Conservation (phyloP, 192 early-diverging fungal genomes). For the Coemansia sp. region DNA sequence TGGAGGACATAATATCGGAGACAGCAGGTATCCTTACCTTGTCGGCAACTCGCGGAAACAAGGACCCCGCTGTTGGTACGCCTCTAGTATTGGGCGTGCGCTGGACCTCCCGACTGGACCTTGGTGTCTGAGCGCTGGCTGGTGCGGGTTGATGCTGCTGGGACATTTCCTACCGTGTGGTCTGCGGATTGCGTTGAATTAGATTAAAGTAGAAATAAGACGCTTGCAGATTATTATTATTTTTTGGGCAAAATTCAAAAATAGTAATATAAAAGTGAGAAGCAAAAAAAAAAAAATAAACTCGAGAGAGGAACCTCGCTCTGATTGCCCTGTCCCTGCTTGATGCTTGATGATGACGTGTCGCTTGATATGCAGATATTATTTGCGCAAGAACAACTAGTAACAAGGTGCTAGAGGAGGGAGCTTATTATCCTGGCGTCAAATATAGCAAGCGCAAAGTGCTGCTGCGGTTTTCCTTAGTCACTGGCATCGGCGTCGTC, state of each 20-base stretch:
- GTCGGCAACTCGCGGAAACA: conserved; percentile 26
- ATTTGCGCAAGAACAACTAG: too few relatives aligned
- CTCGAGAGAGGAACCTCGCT: neutral
- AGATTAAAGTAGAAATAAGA: neutral
- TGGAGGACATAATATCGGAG: neutral
- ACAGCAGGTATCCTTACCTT: conserved; percentile 18
- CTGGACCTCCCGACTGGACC: neutral
- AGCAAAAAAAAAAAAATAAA: neutral
- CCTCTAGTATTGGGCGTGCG: neutral
- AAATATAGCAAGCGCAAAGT: neutral
- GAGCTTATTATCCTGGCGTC: neutral
- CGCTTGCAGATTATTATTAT: neutral
- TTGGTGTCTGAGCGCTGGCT: neutral
- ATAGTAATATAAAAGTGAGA: neutral
- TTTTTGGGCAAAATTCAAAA: neutral
- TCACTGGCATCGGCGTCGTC: neutral
- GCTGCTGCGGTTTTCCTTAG: neutral
- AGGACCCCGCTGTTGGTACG: neutral
- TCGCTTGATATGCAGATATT: neutral
- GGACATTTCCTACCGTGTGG: neutral
- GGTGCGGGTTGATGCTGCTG: conserved; percentile 10
- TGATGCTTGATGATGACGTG: neutral
- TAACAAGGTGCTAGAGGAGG: neutral
- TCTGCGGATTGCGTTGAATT: neutral
- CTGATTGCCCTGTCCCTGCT: too few relatives aligned